Percentiles rank a stretch among this genome's conserved stretches.
Conservation (phyloP, 2,329 filamentous ascomycete genomes). For the Penicillium polonicum region DNA sequence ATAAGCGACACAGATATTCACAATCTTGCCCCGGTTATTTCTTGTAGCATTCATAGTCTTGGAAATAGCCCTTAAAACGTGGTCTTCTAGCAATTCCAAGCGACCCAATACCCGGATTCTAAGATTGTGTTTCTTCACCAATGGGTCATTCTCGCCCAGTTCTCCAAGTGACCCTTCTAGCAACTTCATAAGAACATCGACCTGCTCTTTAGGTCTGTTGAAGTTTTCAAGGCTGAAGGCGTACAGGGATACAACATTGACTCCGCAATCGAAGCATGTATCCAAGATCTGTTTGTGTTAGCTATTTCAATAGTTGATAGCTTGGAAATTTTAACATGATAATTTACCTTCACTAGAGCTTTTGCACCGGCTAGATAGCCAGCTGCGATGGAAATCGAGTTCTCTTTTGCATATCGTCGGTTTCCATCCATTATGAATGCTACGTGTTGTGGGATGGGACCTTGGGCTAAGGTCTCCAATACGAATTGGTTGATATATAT, state of each 20-base stretch:
- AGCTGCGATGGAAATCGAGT: not conserved
- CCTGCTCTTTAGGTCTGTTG: conserved; percentile 9
- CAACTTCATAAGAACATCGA: conserved; percentile 4
- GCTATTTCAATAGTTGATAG: not conserved
- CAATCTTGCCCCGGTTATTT: not conserved
- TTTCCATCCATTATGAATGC: conserved; percentile 18
- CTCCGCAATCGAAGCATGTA: not conserved
- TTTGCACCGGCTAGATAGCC: not conserved
- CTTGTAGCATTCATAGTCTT: not conserved
- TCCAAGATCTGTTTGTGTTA: not conserved
- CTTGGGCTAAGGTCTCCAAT: not conserved
- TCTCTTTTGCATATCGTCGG: conserved; percentile 10
- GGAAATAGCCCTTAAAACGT: not conserved
- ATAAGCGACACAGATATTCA: conserved; percentile 1
- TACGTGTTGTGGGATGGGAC: conserved; percentile 13
- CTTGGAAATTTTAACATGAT: not conserved
- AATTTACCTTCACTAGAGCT: not conserved
- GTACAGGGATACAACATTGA: conserved; percentile 12
- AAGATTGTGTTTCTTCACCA: not conserved
- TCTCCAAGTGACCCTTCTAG: not conserved
- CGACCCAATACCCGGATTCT: not conserved
- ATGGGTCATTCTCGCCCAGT: not conserved
- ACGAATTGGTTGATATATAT: not conserved
- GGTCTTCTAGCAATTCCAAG: not conserved
- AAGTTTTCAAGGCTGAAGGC: conserved; percentile 20